Base-by-base conservation (phyloP, 805 yeast species). In the Barnettozyma populi region DNA sequence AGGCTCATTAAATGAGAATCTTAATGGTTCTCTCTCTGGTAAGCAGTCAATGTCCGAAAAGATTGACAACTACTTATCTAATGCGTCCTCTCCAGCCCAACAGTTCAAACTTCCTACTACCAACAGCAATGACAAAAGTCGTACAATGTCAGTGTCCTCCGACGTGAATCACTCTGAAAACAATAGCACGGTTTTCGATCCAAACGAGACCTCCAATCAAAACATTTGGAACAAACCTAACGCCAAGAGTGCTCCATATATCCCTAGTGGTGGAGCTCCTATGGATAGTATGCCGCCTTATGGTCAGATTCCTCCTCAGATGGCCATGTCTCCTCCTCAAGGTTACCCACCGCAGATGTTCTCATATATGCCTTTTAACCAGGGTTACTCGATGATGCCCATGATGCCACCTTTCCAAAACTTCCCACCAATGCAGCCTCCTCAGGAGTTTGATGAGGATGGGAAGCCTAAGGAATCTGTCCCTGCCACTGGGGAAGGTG, bases 61-160 rank as follows among this genome's bases (percentile, higher is more conserved):
- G 59, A 76, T 82, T 47, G 87, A 82, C 59, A 76, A 69, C 51
- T 81, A 80, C 39, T 23, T 57, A 18, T 59, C 60, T 52, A 75
- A 73, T 52, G 51, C 50, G 52, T 74, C 70, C 51, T 72, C 78
- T 24, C 77, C 77, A 18, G 71, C 66, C 49, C 79, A 70, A 54
- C 68, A 73, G 4, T 62, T 63, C 47, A 74, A 50, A 35, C 50
- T 41, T 24, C 44, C 47, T 11, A 47, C 43, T 6, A 41, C 38
- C 34, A 31, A 25, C 31, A 20, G 23, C 9, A 34, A 20, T 37
- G 46, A 45, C 44, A 46, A 43, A 13, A 46, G 52, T 19, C 52
- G 62, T 36, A 44, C 58, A 4, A 46, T 55, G 51, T 61, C 65
- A 13, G 43, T 57, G 19, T 54, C 63, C 5, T 61, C 65, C 8